Evolutionary conservation across 495 filamentous ascomycete species (phyloP), one percentile per base, ranked within the genome.

Genomic region (Jackrogersella multiformis): DNA sequence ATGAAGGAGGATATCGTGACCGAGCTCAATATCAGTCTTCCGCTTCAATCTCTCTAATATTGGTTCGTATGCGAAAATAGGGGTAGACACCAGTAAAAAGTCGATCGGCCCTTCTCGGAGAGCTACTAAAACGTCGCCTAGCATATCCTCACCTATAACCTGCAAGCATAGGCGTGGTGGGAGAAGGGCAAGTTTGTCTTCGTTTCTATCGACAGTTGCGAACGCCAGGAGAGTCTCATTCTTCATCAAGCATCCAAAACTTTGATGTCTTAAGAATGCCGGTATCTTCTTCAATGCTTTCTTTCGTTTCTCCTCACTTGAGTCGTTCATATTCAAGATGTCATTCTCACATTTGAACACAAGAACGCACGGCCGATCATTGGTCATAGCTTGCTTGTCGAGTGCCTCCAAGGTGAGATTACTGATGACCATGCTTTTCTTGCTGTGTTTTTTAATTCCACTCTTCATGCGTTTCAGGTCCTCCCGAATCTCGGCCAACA

Each of bases 31-130:
- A 26, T 86, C 81, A 0, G 73, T 76, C 34, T 80, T 86, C 1
- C 77, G 73, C 73, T 92, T 86, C 6, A 94, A 72, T 5, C 84
- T 77, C 53, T 77, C 70, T 16, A 94, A 69, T 4, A 94, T 80
- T 0, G 91, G 91, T 57, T 92, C 88, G 63, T 87, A 93, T 0
- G 90, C 86, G 71, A 93, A 93, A 0, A 89, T 77, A 0, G 90
- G 74, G 0, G 90, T 87, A 56, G 90, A 82, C 3, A 91, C 82
- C n/a, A 80, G 76, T 0, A 89, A 61, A 18, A 91, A 80, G 12
- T 80, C 73, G 5, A 89, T 69, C 32, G 77, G 56, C 0, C 66
- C 23, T 0, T 75, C 61, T 3, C 75, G 54, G 4, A 88, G 66
- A 0, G 80, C 78, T 0, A 62, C 39, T 10, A 79, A 39, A 2